phyloP scores from a whole-genome alignment of 768 basidiomycete species.

The Lentinula detonsa region DNA sequence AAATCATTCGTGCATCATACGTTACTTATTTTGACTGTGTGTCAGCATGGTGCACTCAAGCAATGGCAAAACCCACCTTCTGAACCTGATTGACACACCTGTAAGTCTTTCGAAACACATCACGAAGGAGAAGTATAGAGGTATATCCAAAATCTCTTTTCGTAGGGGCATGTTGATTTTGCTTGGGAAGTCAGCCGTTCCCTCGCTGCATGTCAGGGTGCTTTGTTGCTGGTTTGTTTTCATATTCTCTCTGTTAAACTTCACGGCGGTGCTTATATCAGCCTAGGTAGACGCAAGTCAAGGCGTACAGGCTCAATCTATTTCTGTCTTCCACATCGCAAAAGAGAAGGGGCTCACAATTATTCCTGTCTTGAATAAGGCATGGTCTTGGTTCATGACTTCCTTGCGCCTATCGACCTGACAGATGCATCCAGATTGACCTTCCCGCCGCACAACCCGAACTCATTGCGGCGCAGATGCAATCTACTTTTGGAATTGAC shows the following conservation, averaged over 20 bases:
- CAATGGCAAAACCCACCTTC: constrained; percentile 53
- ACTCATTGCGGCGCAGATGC: constrained; percentile 74
- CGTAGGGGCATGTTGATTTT: constrained; percentile 96
- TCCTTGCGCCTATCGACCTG: not conserved
- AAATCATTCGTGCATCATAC: not conserved
- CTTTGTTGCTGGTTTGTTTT: constrained; percentile 46
- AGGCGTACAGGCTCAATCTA: constrained; percentile 95
- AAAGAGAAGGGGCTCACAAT: constrained; percentile 74
- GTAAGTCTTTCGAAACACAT: constrained; percentile 29
- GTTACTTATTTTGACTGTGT: constrained; percentile 7
- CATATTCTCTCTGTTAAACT: not conserved
- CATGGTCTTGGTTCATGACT: constrained; percentile 17
- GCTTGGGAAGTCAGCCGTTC: constrained; percentile 94
- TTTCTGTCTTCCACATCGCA: constrained; percentile 91
- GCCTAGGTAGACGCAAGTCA: constrained; percentile 92
- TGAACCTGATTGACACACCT: constrained; percentile 97
- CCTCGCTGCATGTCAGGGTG: constrained; percentile 91
- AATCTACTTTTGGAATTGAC: constrained; percentile 76
- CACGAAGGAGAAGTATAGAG: not conserved
- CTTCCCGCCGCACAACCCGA: constrained; percentile 85
- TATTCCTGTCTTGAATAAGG: constrained; percentile 93
- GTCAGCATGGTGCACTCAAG: constrained; percentile 72
- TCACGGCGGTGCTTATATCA: not conserved
- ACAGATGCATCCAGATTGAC: constrained; percentile 60
- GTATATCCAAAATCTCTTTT: not conserved